A percentile compares a stretch with the other conserved stretches of the same genome.
Conservation (phyloP, 2,329 filamentous ascomycete species). For the Phyllosticta capitalensis region DNA sequence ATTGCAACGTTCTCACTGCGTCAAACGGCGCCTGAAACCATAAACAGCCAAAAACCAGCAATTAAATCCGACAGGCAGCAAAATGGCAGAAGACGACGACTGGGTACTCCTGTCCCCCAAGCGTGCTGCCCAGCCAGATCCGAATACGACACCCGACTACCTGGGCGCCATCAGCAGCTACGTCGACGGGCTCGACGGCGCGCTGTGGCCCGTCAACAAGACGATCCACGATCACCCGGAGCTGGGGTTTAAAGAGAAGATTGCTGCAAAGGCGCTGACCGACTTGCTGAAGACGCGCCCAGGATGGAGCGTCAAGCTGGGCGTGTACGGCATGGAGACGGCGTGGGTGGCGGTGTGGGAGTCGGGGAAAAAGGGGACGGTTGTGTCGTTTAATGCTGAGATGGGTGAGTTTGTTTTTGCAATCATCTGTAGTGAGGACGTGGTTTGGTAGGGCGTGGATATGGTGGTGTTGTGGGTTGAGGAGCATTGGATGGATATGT, state of each 20-base stretch:
- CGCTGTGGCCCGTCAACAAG: slow-evolving; percentile 15
- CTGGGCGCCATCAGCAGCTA: slow-evolving; percentile 27
- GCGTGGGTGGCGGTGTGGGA: slow-evolving; percentile 45
- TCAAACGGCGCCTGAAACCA: too few relatives aligned
- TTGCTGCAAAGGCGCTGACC: slow-evolving; percentile 42
- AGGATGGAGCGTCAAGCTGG: slow-evolving; percentile 43
- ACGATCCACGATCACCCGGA: slow-evolving; percentile 36
- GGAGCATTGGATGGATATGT: neutral
- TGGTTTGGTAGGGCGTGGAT: neutral
- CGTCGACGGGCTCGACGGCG: slow-evolving; percentile 11
- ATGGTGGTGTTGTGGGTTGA: neutral
- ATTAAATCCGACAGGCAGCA: neutral
- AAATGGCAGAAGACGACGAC: neutral
- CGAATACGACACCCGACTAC: neutral
- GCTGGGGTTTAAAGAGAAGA: slow-evolving; percentile 38
- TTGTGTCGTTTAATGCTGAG: slow-evolving; percentile 37
- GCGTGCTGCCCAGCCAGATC: neutral
- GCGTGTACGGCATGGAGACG: slow-evolving; percentile 43
- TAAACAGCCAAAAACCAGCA: neutral
- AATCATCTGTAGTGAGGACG: neutral
- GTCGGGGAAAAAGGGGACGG: slow-evolving; percentile 37
- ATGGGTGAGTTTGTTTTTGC: slow-evolving; percentile 15
- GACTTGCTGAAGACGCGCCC: slow-evolving; percentile 35
- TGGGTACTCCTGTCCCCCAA: slow-evolving; percentile 1
- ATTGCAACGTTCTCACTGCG: neutral